Percentiles rank a stretch among this genome's conserved stretches.
Conservation (phyloP, 306 rosid genomes). For the Medicago lupulina region DNA sequence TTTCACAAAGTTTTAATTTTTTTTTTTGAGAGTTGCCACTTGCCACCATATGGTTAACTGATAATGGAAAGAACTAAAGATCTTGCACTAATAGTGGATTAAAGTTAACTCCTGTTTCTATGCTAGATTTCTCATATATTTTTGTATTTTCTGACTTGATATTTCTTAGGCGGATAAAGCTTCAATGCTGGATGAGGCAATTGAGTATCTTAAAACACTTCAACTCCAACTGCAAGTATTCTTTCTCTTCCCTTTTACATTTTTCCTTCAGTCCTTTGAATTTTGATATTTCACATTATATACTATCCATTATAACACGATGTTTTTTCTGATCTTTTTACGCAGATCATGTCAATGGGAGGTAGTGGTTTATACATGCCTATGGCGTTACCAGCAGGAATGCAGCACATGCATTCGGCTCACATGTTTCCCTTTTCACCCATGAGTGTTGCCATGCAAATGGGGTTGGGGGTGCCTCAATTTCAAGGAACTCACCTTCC, state of each 20-base stretch:
- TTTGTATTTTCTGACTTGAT: conserved; percentile 34
- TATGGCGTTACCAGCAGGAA: conserved; percentile 76
- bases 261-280: neutral
- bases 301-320: neutral
- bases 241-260: conserved; percentile 11
- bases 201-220: conserved; percentile 85
- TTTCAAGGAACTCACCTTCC: conserved; percentile 71
- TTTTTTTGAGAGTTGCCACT: neutral
- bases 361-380: conserved; percentile 72
- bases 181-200: conserved; percentile 95
- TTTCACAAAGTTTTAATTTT: neutral
- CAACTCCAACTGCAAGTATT: conserved; percentile 86
- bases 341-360: conserved; percentile 95
- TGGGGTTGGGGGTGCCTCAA: conserved; percentile 66
- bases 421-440: conserved; percentile 64
- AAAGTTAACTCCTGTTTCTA: neutral
- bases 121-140: conserved; percentile 27
- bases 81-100: neutral
- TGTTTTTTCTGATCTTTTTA: conserved; percentile 39
- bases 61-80: neutral
- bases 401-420: conserved; percentile 65
- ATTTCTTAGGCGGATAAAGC: conserved; percentile 79
- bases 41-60: neutral
- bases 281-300: conserved; percentile 6
- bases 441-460: conserved; percentile 71